Conservation (phyloP, 1,139 yeast species). For the Nematodospora anomalae region DNA sequence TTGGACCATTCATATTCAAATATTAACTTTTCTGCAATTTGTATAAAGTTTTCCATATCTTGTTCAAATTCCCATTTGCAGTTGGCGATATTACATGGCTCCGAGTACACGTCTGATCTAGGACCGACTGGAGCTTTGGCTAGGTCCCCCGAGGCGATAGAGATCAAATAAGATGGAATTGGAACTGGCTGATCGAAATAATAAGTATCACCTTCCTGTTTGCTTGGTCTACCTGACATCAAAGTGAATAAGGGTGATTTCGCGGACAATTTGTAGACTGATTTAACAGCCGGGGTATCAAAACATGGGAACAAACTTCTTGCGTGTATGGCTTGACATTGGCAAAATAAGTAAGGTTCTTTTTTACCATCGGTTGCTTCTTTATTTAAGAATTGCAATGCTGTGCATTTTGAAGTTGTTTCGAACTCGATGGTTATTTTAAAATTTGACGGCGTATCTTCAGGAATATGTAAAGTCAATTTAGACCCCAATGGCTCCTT, state of each 20-base stretch:
- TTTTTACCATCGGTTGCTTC: slow-evolving; percentile 75
- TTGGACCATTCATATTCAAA: slow-evolving; percentile 84
- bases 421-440: slow-evolving; percentile 50
- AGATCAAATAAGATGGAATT: slow-evolving; percentile 80
- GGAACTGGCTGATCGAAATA: slow-evolving; percentile 74
- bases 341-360: slow-evolving; percentile 80
- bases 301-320: slow-evolving; percentile 87
- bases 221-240: slow-evolving; percentile 61
- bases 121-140: slow-evolving; percentile 75
- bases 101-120: slow-evolving; percentile 78
- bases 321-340: slow-evolving; percentile 90
- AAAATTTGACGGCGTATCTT: not conserved
- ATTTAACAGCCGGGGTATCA: slow-evolving; percentile 85
- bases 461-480: slow-evolving; percentile 10
- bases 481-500: slow-evolving; percentile 70
- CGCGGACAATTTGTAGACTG: slow-evolving; percentile 59
- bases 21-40: slow-evolving; percentile 77
- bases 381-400: slow-evolving; percentile 79
- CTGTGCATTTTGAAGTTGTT: slow-evolving; percentile 78
- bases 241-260: slow-evolving; percentile 66
- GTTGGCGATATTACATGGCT: slow-evolving; percentile 64
- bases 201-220: slow-evolving; percentile 26
- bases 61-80: slow-evolving; percentile 79
- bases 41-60: slow-evolving; percentile 77
- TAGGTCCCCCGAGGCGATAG: slow-evolving; percentile 84